These are phyloP conservation scores for Blastomyces parvus DNA, from an alignment of 2,329 filamentous ascomycete genomes.

Conservation along the genomic window DNA sequence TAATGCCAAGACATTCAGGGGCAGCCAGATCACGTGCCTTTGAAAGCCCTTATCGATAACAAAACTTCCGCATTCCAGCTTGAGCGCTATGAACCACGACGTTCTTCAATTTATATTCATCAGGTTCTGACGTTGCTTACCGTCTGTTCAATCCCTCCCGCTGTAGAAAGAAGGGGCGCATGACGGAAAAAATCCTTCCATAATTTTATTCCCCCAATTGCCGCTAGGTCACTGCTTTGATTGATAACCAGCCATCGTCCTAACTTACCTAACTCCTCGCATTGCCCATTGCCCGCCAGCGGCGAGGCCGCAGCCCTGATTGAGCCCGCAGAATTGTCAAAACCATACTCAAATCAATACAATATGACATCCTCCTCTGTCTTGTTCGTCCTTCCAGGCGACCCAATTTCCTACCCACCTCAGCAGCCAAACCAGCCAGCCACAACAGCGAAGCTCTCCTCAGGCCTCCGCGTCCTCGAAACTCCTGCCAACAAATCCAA, in stretches of 20 bases:
- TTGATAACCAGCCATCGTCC: background rate
- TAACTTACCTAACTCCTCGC: background rate
- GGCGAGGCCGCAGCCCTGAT: background rate
- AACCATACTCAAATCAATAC: background rate
- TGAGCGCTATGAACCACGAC: background rate
- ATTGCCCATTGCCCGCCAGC: background rate
- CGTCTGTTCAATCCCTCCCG: background rate
- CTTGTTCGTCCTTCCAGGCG: constrained; percentile 72
- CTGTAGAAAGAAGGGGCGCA: background rate
- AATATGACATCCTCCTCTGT: constrained; percentile 33
- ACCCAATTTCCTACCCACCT: constrained; percentile 57
- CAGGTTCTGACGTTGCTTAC: background rate
- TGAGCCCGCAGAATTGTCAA: background rate
- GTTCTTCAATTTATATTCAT: background rate
- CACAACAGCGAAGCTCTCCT: constrained; percentile 69
- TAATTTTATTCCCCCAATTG: background rate
- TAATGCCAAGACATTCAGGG: background rate
- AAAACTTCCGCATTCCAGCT: background rate
- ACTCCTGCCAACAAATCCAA: constrained; percentile 57
- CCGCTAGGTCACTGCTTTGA: background rate
- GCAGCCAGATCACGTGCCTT: background rate
- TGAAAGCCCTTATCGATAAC: constrained; percentile 2
- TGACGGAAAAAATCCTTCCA: background rate
- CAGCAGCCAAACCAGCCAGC: constrained; percentile 46
- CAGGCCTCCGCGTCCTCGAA: constrained; percentile 65